A percentile compares a stretch with the other conserved stretches of the same genome.
phyloP scores from a whole-genome alignment of 2,329 filamentous ascomycete species.

The Fusarium lateritium region DNA sequence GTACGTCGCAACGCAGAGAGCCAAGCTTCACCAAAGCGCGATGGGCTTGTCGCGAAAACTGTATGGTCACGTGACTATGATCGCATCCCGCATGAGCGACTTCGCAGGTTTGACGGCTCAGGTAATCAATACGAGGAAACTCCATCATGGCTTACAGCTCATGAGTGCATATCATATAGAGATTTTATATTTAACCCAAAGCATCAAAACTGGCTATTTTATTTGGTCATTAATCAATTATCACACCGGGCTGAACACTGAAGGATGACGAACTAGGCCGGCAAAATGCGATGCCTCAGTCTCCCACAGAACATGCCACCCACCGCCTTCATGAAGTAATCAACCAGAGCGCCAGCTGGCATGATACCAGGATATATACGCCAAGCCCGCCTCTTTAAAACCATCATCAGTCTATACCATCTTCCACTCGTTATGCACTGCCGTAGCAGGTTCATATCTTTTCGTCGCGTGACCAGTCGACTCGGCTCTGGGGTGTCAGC shows the following conservation, averaged over 20 bases:
- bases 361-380: constrained; percentile 52
- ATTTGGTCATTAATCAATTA: constrained; percentile 53
- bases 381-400: constrained; percentile 50
- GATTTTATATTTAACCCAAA: not conserved
- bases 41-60: constrained; percentile 29
- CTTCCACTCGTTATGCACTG: constrained; percentile 50
- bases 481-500: constrained; percentile 36
- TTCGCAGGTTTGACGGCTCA: constrained; percentile 2
- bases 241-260: constrained; percentile 42
- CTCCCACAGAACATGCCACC: constrained; percentile 42
- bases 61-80: constrained; percentile 34
- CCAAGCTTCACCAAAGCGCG: constrained; percentile 26
- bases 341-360: constrained; percentile 53
- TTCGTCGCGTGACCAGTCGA: constrained; percentile 42
- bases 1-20: constrained; percentile 24
- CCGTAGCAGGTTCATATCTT: constrained; percentile 43
- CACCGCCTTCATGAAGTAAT: constrained; percentile 47
- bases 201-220: constrained; percentile 23
- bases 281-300: constrained; percentile 37
- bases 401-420: constrained; percentile 47
- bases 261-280: constrained; percentile 34
- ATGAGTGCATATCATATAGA: constrained; percentile 4
- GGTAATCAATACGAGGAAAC: constrained; percentile 3
- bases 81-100: constrained; percentile 28
- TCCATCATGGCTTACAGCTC: constrained; percentile 11